Evolutionary conservation across 805 yeast species (phyloP), one percentile per base, ranked within the genome.

Genomic region (Metschnikowia proteae): DNA sequence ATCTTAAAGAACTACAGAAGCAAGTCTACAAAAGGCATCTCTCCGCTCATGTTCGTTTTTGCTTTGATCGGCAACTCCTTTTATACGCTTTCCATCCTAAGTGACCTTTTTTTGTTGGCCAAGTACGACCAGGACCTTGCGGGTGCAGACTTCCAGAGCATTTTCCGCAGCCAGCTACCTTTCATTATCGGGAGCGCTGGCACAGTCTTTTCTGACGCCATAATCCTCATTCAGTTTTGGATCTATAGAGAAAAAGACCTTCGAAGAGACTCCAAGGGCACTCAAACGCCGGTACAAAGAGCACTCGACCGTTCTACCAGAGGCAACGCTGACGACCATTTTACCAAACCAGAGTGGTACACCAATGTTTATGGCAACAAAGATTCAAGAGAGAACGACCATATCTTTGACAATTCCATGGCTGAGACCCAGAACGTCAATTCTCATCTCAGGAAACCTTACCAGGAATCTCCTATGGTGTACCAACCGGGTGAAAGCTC

Each of bases 301-400:
- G 34, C 41, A 8, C 13, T 25, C 9, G 34, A 17, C 23, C 32
- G 29, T 22, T 6, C 5, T 23, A 17, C 33, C 17, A 17, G 17
- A 17, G 17, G n/a, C 4, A 22, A 26, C n/a, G 8, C 32, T 5
- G 52, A 30, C 11, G 33, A 50, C 13, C 65, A 62, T 42, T 68
- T 68, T 54, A 66, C 63, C 46, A 65, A 66, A 40, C 73, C 74
- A 1, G 71, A 67, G 47, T 71, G 75, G 76, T 70, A 70, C 57
- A 62, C 66, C 17, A 62, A 63, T 49, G 55, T 51, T 32, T 46
- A 45, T 45, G 28, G 38, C 22, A 40, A 35, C 13, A 43, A 17
- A 6, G 45, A 42, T 17, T 17, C 45, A 27, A 33, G 45, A 9
- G 45, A 42, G 9, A 32, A 33, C 3, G 38, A 42, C 31, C 37